Conservation (phyloP, 1,139 yeast genomes). For the Zygosaccharomyces sapae region DNA sequence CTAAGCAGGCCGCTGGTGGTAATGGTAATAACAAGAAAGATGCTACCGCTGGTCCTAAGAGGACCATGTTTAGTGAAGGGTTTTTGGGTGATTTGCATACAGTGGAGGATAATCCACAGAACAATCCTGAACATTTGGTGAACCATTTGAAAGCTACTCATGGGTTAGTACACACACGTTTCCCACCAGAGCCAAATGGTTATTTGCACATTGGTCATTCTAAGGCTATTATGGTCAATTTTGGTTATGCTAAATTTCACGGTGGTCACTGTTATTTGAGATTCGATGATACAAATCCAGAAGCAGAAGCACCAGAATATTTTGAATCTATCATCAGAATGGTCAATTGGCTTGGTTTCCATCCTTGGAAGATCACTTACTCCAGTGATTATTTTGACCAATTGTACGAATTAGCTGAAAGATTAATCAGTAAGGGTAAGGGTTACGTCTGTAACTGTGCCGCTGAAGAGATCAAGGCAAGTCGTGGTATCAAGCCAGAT, state of each 20-base stretch:
- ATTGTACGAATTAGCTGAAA: conserved; percentile 82
- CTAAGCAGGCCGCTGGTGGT: conserved; percentile 23
- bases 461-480: conserved; percentile 81
- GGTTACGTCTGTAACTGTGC: conserved; percentile 96
- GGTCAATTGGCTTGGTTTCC: conserved; percentile 89
- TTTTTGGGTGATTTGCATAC: conserved; percentile 92
- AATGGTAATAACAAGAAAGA: conserved; percentile 29
- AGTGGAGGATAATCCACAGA: conserved; percentile 93
- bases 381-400: conserved; percentile 95
- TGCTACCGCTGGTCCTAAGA: conserved; percentile 39
- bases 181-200: conserved; percentile 99
- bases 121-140: conserved; percentile 74
- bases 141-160: conserved; percentile 73
- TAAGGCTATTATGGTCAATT: conserved; percentile 94
- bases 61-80: conserved; percentile 93
- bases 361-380: conserved; percentile 90
- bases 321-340: conserved; percentile 79
- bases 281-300: conserved; percentile 97
- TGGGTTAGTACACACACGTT: conserved; percentile 85
- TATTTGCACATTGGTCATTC: conserved; percentile 96
- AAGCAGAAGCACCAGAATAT: conserved; percentile 92
- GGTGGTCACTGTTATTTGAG: conserved; percentile 86
- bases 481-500: conserved; percentile 86
- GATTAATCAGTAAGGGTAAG: conserved; percentile 59
- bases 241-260: conserved; percentile 85